These are phyloP conservation scores for Arthrobotrys sphaeroides DNA, from an alignment of 2,329 filamentous ascomycete genomes.

Conservation along the genomic window DNA sequence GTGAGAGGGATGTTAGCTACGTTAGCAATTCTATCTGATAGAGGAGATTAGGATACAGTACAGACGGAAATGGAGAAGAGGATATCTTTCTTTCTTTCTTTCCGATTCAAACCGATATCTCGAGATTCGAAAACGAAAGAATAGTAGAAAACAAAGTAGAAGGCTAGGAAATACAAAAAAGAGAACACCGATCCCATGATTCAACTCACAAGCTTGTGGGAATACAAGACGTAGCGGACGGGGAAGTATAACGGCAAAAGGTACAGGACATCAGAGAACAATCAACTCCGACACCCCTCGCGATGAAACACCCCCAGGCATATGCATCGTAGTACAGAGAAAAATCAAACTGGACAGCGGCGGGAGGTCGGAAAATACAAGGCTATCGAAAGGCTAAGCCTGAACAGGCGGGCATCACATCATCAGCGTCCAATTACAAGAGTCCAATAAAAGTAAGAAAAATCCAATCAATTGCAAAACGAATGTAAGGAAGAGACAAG, in stretches of 20 bases:
- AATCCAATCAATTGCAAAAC: background rate
- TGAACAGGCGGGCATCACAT: conserved; percentile 12
- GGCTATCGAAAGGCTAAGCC: background rate
- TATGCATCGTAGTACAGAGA: conserved; percentile 30
- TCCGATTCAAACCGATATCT: background rate
- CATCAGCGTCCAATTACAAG: conserved; percentile 27
- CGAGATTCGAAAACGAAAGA: background rate
- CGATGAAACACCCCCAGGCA: conserved; percentile 41
- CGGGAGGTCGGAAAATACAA: background rate
- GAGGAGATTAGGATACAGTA: conserved; percentile 31
- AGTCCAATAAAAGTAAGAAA: background rate
- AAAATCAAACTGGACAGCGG: conserved; percentile 7
- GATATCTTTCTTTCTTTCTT: background rate
- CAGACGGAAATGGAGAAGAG: background rate
- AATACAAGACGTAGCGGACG: background rate
- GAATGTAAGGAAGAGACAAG: background rate
- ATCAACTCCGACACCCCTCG: conserved; percentile 43
- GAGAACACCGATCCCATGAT: conserved; percentile 46
- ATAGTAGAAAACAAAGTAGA: background rate
- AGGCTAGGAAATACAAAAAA: background rate
- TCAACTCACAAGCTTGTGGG: background rate
- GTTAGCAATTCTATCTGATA: conserved; percentile 18
- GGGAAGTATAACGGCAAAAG: background rate
- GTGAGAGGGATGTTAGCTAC: background rate
- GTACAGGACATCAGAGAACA: conserved; percentile 15